These are phyloP conservation scores for Ogataea hybrid DNA, from an alignment of 1,139 yeast genomes.

Conservation along the genomic window DNA sequence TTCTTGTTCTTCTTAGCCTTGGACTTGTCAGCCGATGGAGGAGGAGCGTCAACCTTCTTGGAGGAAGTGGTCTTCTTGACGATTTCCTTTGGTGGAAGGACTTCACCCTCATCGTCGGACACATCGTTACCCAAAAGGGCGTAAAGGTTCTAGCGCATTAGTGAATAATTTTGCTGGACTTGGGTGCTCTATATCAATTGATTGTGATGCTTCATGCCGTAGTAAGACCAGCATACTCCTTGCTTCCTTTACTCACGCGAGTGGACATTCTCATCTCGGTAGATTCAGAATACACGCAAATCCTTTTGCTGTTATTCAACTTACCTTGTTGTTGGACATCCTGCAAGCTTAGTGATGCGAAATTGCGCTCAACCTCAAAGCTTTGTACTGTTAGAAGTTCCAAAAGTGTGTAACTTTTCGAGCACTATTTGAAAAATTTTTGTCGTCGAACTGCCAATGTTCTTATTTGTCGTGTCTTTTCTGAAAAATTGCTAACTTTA, in stretches of 20 bases:
- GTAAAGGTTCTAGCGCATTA: conserved; percentile 43
- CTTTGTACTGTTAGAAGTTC: conserved; percentile 7
- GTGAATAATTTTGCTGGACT: background rate
- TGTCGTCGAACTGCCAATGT: conserved; percentile 16
- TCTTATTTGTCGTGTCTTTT: conserved; percentile 12
- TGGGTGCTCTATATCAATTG: background rate
- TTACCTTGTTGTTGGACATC: conserved; percentile 31
- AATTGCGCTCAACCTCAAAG: conserved; percentile 8
- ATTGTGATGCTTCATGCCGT: background rate
- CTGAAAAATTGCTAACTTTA: conserved; percentile 1
- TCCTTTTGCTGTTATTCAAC: conserved; percentile 2
- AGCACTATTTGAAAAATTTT: conserved; percentile 17
- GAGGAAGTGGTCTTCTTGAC: conserved; percentile 83
- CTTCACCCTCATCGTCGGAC: conserved; percentile 59
- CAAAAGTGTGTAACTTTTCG: conserved; percentile 6
- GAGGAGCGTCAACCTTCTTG: conserved; percentile 85
- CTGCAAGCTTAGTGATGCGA: conserved; percentile 10
- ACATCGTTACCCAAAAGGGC: conserved; percentile 75
- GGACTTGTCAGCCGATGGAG: conserved; percentile 78
- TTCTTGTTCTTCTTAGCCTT: conserved; percentile 75
- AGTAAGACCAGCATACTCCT: background rate
- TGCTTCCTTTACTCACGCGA: background rate
- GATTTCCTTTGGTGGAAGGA: conserved; percentile 60
- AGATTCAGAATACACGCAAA: background rate
- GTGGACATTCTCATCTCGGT: background rate